Base-by-base conservation (phyloP, 2,329 filamentous ascomycete genomes). In the Tympanopsis confertula region DNA sequence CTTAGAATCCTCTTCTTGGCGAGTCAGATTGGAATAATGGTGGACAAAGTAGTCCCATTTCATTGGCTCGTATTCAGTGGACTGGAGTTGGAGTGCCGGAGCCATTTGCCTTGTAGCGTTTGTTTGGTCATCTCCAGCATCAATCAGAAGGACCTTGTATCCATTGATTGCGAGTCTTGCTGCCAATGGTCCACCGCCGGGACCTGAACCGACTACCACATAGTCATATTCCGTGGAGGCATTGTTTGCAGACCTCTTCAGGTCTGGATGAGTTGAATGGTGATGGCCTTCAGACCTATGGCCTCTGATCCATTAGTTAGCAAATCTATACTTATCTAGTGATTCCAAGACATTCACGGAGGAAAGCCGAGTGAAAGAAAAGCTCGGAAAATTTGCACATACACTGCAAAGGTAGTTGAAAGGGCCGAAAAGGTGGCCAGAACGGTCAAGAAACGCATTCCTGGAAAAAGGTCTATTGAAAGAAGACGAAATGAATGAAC, bases 151-250 rank as follows among this genome's bases (percentile, higher is more conserved):
- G 3, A 71, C 71, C 45, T 66, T 71, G 57, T 70, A 66, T 29
- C 74, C 75, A 15, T 71, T 71, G 22, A 72, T 54, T 5, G 74
- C 75, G 18, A 80, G 63, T 26, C 73, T 64, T 5, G 69, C 67
- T 2, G 74, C 72, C 4, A 78, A 49, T 17, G 74, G 72, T 7
- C 68, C 71, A 40, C 74, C 74, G 22, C 74, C 74, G 2, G 74
- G 63, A 2, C 74, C 74, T n/a, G 69, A 72, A 13, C 75, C 75
- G 13, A 79, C 71, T 15, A 79, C 63, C 19, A 79, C 64, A 58
- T 77, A 80, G 46, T 79, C 74, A 47, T 73, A 74, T 26, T 26
- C 22, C n/a, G 22, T 26, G 7, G 22, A 26, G 22, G 22, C 7
- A n/a, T 26, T n/a, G 7, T 26, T n/a, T 10, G 22, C 7, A 26